phyloP scores from a whole-genome alignment of 2,329 filamentous ascomycete genomes.

The Celoporthe dispersa region DNA sequence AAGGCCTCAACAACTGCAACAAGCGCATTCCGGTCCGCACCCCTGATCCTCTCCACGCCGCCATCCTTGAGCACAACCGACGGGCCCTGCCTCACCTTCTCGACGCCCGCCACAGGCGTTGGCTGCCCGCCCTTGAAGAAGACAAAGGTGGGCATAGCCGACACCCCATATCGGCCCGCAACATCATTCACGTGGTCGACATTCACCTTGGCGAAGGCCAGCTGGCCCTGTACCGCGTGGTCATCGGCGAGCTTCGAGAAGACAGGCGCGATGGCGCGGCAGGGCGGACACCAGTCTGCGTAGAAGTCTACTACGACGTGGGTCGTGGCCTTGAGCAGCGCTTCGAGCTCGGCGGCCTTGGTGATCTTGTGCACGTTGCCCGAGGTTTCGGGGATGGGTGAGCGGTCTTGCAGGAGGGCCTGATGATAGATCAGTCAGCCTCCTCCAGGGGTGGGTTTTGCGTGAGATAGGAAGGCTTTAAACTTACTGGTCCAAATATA shows the following conservation, averaged over 20 bases:
- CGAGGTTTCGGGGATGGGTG: constrained; percentile 47
- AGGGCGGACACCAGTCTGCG: constrained; percentile 56
- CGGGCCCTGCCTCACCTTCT: constrained; percentile 28
- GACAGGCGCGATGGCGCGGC: constrained; percentile 52
- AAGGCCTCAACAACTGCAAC: constrained; percentile 35
- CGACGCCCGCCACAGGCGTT: constrained; percentile 38
- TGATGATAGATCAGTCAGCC: constrained; percentile 12
- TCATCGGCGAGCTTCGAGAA: constrained; percentile 49
- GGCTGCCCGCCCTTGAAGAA: constrained; percentile 56
- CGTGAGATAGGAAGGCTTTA: constrained; percentile 11
- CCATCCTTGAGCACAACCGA: constrained; percentile 24
- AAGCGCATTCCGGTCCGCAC: constrained; percentile 40
- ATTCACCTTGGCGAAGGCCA: constrained; percentile 61
- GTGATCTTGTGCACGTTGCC: constrained; percentile 43
- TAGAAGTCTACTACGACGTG: constrained; percentile 55
- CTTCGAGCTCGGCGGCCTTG: constrained; percentile 40
- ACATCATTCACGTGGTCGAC: constrained; percentile 57
- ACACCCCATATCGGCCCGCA: constrained; percentile 51
- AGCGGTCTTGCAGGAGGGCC: constrained; percentile 34
- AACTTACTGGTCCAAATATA: constrained; percentile 28
- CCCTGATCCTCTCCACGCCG: constrained; percentile 38
- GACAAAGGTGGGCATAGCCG: constrained; percentile 60
- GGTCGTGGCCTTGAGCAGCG: constrained; percentile 44
- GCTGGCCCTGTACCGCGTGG: constrained; percentile 42
- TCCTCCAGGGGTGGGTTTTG: neutral